Evolutionary conservation across 139 green algal genomes (phyloP).

Genomic region (Coelastrella sp.): DNA sequence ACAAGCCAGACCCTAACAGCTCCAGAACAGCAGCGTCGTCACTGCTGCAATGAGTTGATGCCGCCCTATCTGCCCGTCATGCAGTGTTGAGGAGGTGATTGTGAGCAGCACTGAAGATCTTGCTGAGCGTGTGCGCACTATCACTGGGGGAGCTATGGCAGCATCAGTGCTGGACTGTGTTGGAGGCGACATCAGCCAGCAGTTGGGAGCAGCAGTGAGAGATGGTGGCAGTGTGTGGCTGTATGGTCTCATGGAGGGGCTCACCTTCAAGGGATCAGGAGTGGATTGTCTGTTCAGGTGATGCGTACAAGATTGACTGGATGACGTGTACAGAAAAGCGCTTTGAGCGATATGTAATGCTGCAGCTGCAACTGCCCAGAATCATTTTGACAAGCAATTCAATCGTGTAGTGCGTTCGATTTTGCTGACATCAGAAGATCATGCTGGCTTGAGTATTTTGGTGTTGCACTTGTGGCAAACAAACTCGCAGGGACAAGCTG

Average conservation of each 20-base stretch:
- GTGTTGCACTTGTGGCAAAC: no score
- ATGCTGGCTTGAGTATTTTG: no score
- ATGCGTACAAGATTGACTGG: no score
- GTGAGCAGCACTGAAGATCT: constrained; percentile 4
- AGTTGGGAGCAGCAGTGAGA: constrained; percentile 26
- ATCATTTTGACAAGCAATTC: no score
- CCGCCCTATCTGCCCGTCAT: neutral
- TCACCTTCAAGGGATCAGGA: constrained; percentile 25
- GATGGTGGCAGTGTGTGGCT: constrained; percentile 30
- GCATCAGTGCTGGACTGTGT: constrained; percentile 31
- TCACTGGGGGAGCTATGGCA: constrained; percentile 25
- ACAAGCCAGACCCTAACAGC: no score
- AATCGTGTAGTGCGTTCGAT: no score
- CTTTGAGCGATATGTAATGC: no score
- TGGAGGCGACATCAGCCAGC: constrained; percentile 11
- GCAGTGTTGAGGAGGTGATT: constrained; percentile 35
- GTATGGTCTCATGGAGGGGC: constrained; percentile 45
- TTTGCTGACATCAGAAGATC: no score
- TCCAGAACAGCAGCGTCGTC: no score
- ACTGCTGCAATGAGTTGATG: neutral
- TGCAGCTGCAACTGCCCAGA: no score
- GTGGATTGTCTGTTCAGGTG: constrained; percentile 40
- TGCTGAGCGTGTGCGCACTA: constrained; percentile 29
- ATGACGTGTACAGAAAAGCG: no score
- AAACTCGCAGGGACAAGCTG: no score